Base-by-base conservation (phyloP, 257 asterid species). In the Nicotiana paniculata region DNA sequence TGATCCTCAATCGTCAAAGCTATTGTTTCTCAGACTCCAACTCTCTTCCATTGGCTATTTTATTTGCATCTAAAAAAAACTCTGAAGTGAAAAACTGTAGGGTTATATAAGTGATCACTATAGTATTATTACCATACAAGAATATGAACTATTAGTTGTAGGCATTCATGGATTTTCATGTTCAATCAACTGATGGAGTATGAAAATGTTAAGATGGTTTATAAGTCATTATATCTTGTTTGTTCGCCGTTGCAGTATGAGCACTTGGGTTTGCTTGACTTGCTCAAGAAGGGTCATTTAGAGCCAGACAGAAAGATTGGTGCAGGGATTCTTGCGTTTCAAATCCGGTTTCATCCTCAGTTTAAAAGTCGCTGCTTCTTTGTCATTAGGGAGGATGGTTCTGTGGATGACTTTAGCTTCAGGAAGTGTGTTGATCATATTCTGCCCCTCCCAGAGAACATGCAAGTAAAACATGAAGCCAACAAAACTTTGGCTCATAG, bases 351-450 rank as follows among this genome's bases (percentile, higher is more conserved):
- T 90, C 99, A 96, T 82, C 98, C 95, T 30, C 90, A 91, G 85
- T 96, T 58, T 83, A 94, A 88, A 87, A 93, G 98, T 62, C 97
- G 97, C 18, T 94, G 99, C 90, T 96, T 93, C 91, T 96, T 94
- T 82, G 88, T 96, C 83, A 68, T 84, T 28, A 93, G 99, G 90
- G 93, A 91, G 21, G 99, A 96, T 67, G 95, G 87, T 6, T 85
- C 97, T 4, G 83, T 57, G 21, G 99, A 96, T 17, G 99, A 94
- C 82, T 96, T 94, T 85, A 96, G 99, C 92, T 96, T 96, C 93
- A 88, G 99, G 79, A 96, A 96, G 89, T 96, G 99, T 80, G 97
- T 96, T 28, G 89, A 96, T 83, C 93, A 87, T 82, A 91, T 96
- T 7, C 88, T 83, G 64, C 98, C 99, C 51, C 83, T 96, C 85